These are phyloP conservation scores for Thermothielavioides terrestris DNA, from an alignment of 495 filamentous ascomycete genomes.

Conservation along the genomic window DNA sequence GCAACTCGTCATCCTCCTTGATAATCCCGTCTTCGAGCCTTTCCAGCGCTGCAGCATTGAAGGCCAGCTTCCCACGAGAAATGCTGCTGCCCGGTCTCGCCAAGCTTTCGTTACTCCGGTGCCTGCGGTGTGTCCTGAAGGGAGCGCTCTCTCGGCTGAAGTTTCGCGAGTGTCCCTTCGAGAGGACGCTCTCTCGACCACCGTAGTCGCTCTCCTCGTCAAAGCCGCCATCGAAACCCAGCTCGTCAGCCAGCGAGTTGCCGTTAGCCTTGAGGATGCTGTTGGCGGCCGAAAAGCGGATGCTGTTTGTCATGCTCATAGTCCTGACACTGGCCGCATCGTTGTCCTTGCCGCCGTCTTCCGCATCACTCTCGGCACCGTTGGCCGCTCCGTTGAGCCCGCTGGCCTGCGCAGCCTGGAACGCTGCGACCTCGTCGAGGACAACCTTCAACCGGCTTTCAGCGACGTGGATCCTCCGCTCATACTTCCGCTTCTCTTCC, in stretches of 20 bases:
- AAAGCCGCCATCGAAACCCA: constrained; percentile 73
- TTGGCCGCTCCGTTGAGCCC: constrained; percentile 26
- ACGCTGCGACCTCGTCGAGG: constrained; percentile 71
- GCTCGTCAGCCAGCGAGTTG: constrained; percentile 79
- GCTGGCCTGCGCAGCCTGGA: constrained; percentile 51
- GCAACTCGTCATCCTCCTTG: constrained; percentile 40
- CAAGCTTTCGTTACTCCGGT: constrained; percentile 44
- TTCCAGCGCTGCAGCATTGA: constrained; percentile 42
- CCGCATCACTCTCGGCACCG: constrained; percentile 41
- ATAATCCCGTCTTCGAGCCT: constrained; percentile 41
- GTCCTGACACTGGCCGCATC: constrained; percentile 72
- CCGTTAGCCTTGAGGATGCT: constrained; percentile 50
- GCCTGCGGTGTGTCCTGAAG: constrained; percentile 36
- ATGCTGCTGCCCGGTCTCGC: constrained; percentile 44
- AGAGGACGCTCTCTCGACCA: constrained; percentile 39
- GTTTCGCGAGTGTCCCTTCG: constrained; percentile 28
- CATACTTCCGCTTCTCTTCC: constrained; percentile 66
- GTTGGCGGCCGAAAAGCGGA: constrained; percentile 62
- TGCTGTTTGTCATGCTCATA: constrained; percentile 66
- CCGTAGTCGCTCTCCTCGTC: constrained; percentile 51
- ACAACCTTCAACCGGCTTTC: constrained; percentile 79
- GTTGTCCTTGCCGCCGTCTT: constrained; percentile 50
- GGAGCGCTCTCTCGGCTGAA: constrained; percentile 30
- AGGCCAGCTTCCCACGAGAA: constrained; percentile 36
- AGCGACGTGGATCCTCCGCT: constrained; percentile 76